These are phyloP conservation scores for Emiliania huxleyi DNA, from an alignment of 78 protist genomes.

Conservation along the genomic window DNA sequence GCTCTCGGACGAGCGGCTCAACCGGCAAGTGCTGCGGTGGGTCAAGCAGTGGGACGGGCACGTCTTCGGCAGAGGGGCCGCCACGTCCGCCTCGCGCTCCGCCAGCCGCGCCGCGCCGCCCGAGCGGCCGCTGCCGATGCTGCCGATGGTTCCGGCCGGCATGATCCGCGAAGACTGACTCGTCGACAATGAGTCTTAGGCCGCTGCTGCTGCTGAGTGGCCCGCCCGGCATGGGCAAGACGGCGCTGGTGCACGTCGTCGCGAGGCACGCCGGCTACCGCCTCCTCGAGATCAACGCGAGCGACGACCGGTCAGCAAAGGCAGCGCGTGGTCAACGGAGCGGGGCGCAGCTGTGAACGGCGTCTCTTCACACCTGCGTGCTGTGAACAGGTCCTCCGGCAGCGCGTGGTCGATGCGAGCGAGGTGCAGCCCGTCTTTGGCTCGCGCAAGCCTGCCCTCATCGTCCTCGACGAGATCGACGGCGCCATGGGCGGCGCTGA, in stretches of 20 bases:
- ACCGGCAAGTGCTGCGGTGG: constrained; percentile 53
- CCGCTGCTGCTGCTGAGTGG: constrained; percentile 73
- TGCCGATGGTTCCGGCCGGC: background rate
- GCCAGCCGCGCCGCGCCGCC: too few relatives aligned
- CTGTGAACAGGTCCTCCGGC: background rate
- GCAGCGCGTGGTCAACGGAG: background rate
- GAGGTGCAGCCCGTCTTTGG: constrained; percentile 47
- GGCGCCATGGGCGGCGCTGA: constrained; percentile 64
- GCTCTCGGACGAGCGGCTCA: constrained; percentile 49
- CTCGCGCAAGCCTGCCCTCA: constrained; percentile 56
- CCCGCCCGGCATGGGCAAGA: constrained; percentile 92
- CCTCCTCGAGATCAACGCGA: constrained; percentile 47
- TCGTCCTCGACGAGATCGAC: constrained; percentile 83
- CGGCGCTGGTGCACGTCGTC: constrained; percentile 82
- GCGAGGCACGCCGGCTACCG: constrained; percentile 77
- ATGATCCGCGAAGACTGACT: background rate
- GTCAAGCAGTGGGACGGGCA: constrained; percentile 57
- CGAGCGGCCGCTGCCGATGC: too few relatives aligned
- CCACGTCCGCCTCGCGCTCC: too few relatives aligned
- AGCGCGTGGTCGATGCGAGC: constrained; percentile 34
- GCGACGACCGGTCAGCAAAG: constrained; percentile 26
- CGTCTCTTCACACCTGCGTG: too few relatives aligned
- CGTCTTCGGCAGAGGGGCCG: constrained; percentile 35
- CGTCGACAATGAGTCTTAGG: background rate
- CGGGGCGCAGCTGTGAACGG: too few relatives aligned